Base-by-base conservation (phyloP, 805 yeast genomes). In the Yarrowia deformans region DNA sequence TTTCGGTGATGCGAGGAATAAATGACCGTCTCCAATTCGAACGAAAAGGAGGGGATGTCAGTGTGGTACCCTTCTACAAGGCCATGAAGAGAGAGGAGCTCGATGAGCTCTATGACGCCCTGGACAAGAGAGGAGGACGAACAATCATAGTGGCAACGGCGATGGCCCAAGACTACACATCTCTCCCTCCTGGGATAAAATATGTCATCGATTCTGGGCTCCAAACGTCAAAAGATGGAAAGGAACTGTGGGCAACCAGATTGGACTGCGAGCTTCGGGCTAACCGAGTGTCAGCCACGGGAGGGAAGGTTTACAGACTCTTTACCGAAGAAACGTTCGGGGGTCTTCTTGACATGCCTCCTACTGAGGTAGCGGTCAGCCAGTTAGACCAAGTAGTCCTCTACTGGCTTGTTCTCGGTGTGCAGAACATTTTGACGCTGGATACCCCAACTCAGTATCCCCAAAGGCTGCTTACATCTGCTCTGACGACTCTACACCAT, bases 251-350 rank as follows among this genome's bases (percentile, higher is more conserved):
- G 56, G 45, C 68, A 2, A 48, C 55, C 7, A 48, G 48, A 39
- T 39, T 23, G 37, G 56, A 63, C 34, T 37, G 56, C 19, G 56
- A 63, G 56, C 48, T 63, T n/a, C 10, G 56, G 39, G 45, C 68
- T 8, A 37, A 48, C 2, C n/a, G 56, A 6, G 46, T 63, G 8
- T 48, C 68, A n/a, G 8, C 56, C 1, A 14, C 48, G 3, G 68
- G 52, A 1, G 56, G 37, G 23, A 63, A 63, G 48, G 56, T 48
- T 8, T 63, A 63, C 39, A 37, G 68, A n/a, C 29, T 63, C 6
- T 63, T 63, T n/a, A 63, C 56, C 2, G 32, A 48, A 13, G 46
- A 63, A 5, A 60, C 52, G 14, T 60, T 43, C 5, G 42, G 18
- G 9, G 18, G 42, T 7, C 52, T 60, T 10, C 34, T 60, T 7